Evolutionary conservation across 2,329 filamentous ascomycete species (phyloP).

Genomic region (Aplosporella prunicola): DNA sequence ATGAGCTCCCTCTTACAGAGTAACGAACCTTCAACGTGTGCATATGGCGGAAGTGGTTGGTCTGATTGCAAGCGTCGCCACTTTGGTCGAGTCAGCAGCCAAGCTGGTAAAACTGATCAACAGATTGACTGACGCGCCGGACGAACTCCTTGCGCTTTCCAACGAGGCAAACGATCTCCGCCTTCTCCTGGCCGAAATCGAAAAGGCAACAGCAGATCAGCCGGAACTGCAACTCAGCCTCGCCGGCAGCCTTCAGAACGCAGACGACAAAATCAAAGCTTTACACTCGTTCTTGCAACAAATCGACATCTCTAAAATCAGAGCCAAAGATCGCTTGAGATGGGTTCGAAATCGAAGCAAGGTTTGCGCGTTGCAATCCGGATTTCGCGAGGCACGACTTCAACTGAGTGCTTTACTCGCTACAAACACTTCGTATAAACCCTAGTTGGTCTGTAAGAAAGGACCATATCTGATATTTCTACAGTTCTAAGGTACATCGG

Average conservation of each 20-base stretch:
- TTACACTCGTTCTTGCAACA: neutral
- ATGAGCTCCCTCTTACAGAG: too few species aligned
- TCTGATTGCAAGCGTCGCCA: conserved; percentile 1
- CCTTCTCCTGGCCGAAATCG: neutral
- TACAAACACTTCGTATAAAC: too few species aligned
- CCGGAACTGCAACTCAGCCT: neutral
- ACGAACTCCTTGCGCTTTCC: conserved; percentile 2
- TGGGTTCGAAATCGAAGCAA: conserved; percentile 1
- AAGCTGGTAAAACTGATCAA: neutral
- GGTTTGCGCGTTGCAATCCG: neutral
- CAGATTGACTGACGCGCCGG: neutral
- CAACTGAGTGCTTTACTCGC: neutral
- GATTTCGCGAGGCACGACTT: neutral
- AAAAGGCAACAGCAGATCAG: neutral
- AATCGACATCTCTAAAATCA: neutral
- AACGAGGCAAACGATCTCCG: conserved; percentile 3
- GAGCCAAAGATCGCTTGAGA: neutral
- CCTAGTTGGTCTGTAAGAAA: too few species aligned
- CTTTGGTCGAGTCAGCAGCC: neutral
- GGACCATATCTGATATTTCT: too few species aligned
- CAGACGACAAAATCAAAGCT: neutral
- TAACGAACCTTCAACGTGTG: neutral
- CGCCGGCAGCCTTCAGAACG: neutral
- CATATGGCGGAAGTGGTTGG: conserved; percentile 1
- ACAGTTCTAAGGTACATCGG: too few species aligned